phyloP scores from a whole-genome alignment of 2,329 filamentous ascomycete species.

The Amesomyces nigricolor region DNA sequence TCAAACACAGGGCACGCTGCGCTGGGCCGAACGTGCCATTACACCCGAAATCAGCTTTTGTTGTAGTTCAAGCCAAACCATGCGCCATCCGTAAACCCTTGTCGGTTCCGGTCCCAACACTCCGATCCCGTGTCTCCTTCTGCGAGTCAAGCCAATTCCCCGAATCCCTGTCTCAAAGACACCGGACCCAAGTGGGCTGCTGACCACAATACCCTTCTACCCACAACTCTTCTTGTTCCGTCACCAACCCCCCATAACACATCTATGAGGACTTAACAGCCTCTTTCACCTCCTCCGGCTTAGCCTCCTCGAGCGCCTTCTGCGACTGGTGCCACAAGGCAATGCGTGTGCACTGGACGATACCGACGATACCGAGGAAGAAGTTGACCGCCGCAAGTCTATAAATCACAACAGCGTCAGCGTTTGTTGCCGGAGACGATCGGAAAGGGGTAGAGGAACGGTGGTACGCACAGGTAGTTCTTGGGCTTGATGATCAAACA shows the following conservation, averaged over 20 bases:
- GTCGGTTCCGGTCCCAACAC: background rate
- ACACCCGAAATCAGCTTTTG: background rate
- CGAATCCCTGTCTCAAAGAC: background rate
- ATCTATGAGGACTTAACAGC: conserved; percentile 16
- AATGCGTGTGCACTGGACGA: conserved; percentile 77
- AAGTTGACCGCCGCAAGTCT: conserved; percentile 95
- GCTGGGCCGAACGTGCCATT: background rate
- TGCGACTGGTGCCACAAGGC: conserved; percentile 56
- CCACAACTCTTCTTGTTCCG: background rate
- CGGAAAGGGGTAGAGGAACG: background rate
- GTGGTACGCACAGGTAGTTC: conserved; percentile 69
- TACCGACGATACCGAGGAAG: conserved; percentile 85
- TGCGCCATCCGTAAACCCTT: background rate
- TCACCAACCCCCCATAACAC: background rate
- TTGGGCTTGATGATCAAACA: conserved; percentile 93
- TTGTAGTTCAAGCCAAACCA: conserved; percentile 1
- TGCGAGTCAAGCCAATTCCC: background rate
- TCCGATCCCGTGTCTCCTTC: background rate
- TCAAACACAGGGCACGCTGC: background rate
- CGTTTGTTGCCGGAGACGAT: background rate
- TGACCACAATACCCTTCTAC: background rate
- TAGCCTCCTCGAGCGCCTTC: conserved; percentile 38
- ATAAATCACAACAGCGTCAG: background rate
- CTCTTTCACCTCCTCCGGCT: conserved; percentile 22
- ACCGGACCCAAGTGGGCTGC: background rate